These are phyloP conservation scores for Barnettozyma botsteinii DNA, from an alignment of 805 yeast species.

Conservation along the genomic window DNA sequence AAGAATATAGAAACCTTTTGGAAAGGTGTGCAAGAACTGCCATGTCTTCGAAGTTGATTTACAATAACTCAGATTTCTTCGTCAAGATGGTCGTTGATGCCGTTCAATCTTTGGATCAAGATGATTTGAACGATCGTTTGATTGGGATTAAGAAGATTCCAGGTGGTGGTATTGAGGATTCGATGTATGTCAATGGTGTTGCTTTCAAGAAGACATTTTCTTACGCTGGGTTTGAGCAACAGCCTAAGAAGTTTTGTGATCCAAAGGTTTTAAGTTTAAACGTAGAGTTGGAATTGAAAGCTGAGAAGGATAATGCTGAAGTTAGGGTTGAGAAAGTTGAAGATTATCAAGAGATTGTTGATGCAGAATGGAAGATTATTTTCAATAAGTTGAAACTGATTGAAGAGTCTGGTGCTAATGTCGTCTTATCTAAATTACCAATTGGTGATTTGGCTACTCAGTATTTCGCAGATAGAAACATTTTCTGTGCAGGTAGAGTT, in stretches of 20 bases:
- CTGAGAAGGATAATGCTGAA: conserved; percentile 98
- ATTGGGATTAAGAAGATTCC: conserved; percentile 94
- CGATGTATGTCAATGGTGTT: conserved; percentile 84
- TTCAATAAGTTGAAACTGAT: conserved; percentile 80
- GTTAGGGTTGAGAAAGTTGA: conserved; percentile 90
- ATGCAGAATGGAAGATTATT: conserved; percentile 98
- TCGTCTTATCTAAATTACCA: conserved; percentile 89
- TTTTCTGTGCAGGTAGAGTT: conserved; percentile 97
- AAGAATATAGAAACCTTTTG: conserved; percentile 64
- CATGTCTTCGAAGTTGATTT: conserved; percentile 91
- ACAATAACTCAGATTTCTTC: conserved; percentile 82
- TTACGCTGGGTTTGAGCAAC: conserved; percentile 98
- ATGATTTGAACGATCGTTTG: conserved; percentile 79
- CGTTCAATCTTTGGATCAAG: conserved; percentile 77
- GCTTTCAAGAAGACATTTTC: conserved; percentile 97
- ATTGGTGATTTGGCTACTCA: conserved; percentile 99
- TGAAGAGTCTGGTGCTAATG: conserved; percentile 80
- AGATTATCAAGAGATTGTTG: conserved; percentile 94
- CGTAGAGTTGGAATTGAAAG: conserved; percentile 93
- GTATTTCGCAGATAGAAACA: conserved; percentile 91
- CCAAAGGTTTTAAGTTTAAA: conserved; percentile 84
- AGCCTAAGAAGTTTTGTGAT: conserved; percentile 75
- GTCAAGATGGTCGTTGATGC: conserved; percentile 97
- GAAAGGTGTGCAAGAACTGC: conserved; percentile 96
- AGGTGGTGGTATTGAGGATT: conserved; percentile 96